Evolutionary conservation across 768 basidiomycete species (phyloP).

Genomic region (Mrakia gelida): DNA sequence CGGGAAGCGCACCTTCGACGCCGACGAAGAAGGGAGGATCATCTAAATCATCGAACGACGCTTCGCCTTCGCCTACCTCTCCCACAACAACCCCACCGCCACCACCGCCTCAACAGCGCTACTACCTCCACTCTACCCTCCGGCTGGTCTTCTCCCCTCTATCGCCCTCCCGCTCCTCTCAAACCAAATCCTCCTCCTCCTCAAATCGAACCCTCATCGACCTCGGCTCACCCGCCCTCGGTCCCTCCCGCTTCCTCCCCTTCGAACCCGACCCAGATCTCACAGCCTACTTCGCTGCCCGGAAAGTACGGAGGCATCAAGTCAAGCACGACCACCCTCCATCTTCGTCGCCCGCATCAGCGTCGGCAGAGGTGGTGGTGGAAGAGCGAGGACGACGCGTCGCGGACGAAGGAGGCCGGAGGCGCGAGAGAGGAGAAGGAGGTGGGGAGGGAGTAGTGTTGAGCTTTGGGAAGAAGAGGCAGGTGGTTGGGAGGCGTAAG

Average conservation of each 20-base stretch:
- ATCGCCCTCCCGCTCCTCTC: background rate
- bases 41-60: conserved; percentile 26
- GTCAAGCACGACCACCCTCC: background rate
- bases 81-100: background rate
- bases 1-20: background rate
- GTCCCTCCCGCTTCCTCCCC: background rate
- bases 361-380: background rate
- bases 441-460: background rate
- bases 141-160: conserved; percentile 42
- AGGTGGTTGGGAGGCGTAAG: background rate
- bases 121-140: conserved; percentile 40
- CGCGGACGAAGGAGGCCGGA: background rate
- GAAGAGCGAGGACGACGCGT: background rate
- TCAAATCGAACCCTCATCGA: background rate
- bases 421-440: background rate
- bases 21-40: background rate
- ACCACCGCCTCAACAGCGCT: background rate
- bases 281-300: background rate
- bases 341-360: background rate
- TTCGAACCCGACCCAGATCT: background rate
- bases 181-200: background rate
- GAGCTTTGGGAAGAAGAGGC: conserved; percentile 5
- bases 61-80: background rate
- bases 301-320: background rate
- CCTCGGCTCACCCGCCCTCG: conserved; percentile 1